phyloP scores from a whole-genome alignment of 768 basidiomycete genomes.

The Baorangia bicolor region DNA sequence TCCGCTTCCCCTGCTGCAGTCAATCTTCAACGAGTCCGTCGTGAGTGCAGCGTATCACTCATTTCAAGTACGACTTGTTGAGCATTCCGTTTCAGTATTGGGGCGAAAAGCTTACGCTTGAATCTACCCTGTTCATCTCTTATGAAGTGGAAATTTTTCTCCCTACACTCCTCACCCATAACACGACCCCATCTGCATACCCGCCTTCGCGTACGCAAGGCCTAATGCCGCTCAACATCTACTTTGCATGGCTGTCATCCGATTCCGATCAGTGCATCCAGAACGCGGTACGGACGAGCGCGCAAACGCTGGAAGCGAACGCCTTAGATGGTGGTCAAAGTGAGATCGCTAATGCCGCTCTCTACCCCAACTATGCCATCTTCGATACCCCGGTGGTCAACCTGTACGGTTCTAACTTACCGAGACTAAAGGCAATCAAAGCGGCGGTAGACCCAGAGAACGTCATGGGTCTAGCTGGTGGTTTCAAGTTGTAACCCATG shows the following conservation, averaged over 20 bases:
- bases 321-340: conserved; percentile 39
- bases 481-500: conserved; percentile 43
- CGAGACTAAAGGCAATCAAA: conserved; percentile 40
- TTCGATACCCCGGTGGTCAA: conserved; percentile 44
- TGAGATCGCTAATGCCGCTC: conserved; percentile 28
- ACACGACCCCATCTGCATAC: conserved; percentile 39
- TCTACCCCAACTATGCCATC: conserved; percentile 60
- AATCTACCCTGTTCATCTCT: neutral
- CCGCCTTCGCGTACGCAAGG: conserved; percentile 38
- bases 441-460: conserved; percentile 47
- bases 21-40: conserved; percentile 14
- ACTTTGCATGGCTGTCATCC: conserved; percentile 20
- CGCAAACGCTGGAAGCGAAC: conserved; percentile 35
- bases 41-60: neutral
- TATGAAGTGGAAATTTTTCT: conserved; percentile 49
- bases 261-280: conserved; percentile 24
- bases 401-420: conserved; percentile 47
- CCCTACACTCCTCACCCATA: conserved; percentile 39
- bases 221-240: conserved; percentile 46
- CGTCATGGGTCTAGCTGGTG: conserved; percentile 61
- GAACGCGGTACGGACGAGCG: conserved; percentile 37
- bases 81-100: conserved; percentile 11
- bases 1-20: conserved; percentile 9
- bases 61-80: neutral
- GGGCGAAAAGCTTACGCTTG: neutral